phyloP scores from a whole-genome alignment of 139 green algal genomes.

The Picochlorum sp. region DNA sequence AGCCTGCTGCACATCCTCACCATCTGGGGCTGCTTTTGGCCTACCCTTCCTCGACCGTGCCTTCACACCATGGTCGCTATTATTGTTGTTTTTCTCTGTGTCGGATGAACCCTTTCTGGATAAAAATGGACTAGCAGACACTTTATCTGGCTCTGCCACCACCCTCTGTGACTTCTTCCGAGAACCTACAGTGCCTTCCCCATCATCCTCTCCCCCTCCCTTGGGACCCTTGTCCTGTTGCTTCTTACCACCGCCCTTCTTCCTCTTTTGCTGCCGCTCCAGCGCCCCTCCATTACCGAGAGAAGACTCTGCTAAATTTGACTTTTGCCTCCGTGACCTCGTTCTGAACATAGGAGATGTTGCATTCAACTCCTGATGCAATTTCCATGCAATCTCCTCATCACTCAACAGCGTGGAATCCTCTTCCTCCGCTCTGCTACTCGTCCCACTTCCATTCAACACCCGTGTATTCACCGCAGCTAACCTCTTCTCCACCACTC shows the following conservation, averaged over 20 bases:
- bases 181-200: background rate
- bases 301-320: background rate
- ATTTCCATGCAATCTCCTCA: conserved; percentile 50
- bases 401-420: conserved; percentile 21
- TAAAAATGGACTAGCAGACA: background rate
- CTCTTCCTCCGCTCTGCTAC: background rate
- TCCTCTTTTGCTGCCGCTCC: background rate
- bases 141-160: background rate
- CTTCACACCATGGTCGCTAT: background rate
- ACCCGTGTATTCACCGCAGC: too few species aligned
- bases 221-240: background rate
- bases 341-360: conserved; percentile 18
- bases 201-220: background rate
- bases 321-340: conserved; percentile 5
- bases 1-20: background rate
- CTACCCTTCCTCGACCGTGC: background rate
- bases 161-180: background rate
- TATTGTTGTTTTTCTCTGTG: background rate
- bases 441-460: too few species aligned
- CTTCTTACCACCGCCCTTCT: background rate
- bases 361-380: conserved; percentile 46
- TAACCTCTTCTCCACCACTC: too few species aligned
- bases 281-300: background rate
- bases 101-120: background rate
- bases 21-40: background rate